Conservation (phyloP, 148 eudicot genomes). For the Silene latifolia region DNA sequence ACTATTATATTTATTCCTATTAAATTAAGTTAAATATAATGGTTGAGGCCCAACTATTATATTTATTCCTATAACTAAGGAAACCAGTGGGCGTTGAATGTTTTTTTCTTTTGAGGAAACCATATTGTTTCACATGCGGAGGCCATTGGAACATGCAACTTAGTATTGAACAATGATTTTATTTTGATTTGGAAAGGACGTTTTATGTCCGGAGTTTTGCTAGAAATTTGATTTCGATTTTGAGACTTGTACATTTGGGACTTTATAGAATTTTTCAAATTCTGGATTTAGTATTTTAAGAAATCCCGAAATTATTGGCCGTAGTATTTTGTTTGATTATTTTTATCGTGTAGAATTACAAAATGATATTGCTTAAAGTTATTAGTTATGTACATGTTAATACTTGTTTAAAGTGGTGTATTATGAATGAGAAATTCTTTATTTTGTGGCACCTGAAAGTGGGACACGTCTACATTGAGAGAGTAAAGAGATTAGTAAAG, state of each 20-base stretch:
- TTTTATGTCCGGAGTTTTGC: background rate
- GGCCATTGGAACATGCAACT: slow-evolving; percentile 17
- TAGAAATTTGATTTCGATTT: too few relatives aligned
- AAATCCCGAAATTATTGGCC: slow-evolving; percentile 14
- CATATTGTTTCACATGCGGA: slow-evolving; percentile 15
- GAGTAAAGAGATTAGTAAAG: background rate
- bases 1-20: too few relatives aligned
- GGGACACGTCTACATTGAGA: background rate
- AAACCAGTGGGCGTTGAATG: slow-evolving; percentile 14
- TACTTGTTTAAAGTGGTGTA: background rate
- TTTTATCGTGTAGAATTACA: slow-evolving; percentile 9
- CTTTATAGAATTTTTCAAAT: too few relatives aligned
- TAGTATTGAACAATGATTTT: slow-evolving; percentile 13
- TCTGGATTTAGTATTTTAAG: background rate
- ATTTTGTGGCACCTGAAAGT: background rate
- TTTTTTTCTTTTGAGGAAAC: slow-evolving; percentile 14
- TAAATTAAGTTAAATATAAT: too few relatives aligned
- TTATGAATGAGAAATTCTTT: background rate
- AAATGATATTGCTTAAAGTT: background rate
- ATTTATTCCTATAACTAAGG: too few relatives aligned
- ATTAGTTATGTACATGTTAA: background rate
- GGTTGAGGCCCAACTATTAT: too few relatives aligned
- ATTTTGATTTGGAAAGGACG: slow-evolving; percentile 6
- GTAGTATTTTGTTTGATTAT: slow-evolving; percentile 11
- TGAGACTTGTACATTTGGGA: too few relatives aligned